Base-by-base conservation (phyloP, 176 grass and related monocot species). In the Musa troglodytarum region DNA sequence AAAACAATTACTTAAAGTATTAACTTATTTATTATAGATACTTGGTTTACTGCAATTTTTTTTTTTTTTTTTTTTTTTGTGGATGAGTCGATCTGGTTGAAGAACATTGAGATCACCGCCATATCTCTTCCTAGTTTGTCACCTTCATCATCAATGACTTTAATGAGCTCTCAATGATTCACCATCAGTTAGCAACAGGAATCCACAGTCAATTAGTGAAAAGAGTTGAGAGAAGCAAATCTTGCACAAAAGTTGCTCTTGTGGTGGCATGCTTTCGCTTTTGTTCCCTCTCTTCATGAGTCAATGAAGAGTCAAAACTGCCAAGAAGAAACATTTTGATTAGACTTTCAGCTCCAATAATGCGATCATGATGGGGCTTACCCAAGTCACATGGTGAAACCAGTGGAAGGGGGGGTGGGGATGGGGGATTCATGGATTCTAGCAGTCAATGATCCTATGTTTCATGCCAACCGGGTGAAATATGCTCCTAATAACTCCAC, bases 201-300 rank as follows among this genome's bases (percentile, higher is more conserved):
- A 43, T 43, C 34, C 34, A 43, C 34, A 43, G 59, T 81, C 84
- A 88, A 13, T 88, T 58, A 17, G 69, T 79, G 9, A 88, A 85
- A 61, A 85, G 79, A 68, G 82, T 85, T 16, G 82, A 85, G 51
- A 85, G 71, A 16, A 88, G 79, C 56, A 88, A 57, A 63, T 82
- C 63, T 56, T 85, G 82, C 50, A 85, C 76, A 79, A 88, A 85
- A 13, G 79, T 52, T 68, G 86, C 77, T 68, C 72, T 79, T 21
- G 78, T 71, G 0, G 51, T 68, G 71, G 86, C 82, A 63, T 25
- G 70, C 71, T 64, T 71, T 58, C 21, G 73, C 75, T 79, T 88
- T 21, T 68, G 57, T 76, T 88, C 82, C 75, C 79, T 88, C 75
- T 88, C 86, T 74, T 88, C 86, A 61, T 79, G 76, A 65, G 78